Conservation (phyloP, 768 basidiomycete species). For the Calvatia gigantea region DNA sequence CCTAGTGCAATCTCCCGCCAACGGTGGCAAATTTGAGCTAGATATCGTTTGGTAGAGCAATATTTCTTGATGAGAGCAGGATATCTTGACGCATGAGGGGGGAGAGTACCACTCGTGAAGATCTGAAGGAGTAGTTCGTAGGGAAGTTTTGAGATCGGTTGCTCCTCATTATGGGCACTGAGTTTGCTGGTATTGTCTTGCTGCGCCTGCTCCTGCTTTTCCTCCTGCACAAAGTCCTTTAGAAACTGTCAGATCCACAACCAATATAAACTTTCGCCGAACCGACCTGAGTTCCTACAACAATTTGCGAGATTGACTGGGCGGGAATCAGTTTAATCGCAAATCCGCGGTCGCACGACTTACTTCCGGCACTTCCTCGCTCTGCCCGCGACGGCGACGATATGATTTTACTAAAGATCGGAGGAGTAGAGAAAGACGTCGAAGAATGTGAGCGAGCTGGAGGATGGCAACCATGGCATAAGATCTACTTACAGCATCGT, state of each 20-base stretch:
- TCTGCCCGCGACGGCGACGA: neutral
- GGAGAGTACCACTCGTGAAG: neutral
- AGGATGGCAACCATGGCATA: neutral
- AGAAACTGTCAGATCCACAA: neutral
- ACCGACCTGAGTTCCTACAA: too few relatives aligned
- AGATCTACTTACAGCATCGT: neutral
- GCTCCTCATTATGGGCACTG: neutral
- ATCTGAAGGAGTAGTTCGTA: constrained; percentile 4
- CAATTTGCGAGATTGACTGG: too few relatives aligned
- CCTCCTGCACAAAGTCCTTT: neutral
- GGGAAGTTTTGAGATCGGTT: constrained; percentile 2
- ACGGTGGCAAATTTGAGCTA: constrained; percentile 7
- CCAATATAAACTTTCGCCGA: too few relatives aligned
- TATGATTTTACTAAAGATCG: neutral
- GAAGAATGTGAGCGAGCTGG: neutral
- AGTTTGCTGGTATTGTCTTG: neutral
- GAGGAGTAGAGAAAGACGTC: neutral
- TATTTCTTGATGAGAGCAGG: constrained; percentile 1
- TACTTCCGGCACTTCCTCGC: neutral
- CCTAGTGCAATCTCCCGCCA: constrained; percentile 7
- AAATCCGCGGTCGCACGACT: too few relatives aligned
- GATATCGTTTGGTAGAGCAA: constrained; percentile 3
- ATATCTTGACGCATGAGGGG: neutral
- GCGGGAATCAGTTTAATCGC: too few relatives aligned
- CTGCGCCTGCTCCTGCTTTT: neutral